These are phyloP conservation scores for Rhizopogon roseolus DNA, from an alignment of 768 basidiomycete species.

Conservation along the genomic window DNA sequence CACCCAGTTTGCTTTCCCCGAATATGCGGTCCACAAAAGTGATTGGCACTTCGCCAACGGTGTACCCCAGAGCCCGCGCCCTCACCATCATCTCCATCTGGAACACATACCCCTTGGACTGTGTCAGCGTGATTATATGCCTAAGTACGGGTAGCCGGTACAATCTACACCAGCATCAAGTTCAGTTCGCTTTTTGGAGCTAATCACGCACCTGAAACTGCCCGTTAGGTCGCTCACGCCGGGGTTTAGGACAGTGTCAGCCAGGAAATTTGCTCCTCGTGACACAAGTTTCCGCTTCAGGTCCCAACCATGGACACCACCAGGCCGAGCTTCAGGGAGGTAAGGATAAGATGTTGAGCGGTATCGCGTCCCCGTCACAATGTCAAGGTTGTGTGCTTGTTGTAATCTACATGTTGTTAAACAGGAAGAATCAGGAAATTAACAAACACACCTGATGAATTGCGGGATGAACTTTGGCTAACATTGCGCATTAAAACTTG, in stretches of 20 bases:
- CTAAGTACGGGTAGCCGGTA: conserved; percentile 74
- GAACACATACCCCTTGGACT: conserved; percentile 91
- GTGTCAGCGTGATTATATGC: conserved; percentile 79
- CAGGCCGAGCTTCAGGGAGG: conserved; percentile 57
- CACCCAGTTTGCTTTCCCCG: conserved; percentile 89
- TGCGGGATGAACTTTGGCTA: conserved; percentile 95
- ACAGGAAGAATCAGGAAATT: not conserved
- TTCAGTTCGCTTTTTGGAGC: not conserved
- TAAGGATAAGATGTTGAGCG: conserved; percentile 55
- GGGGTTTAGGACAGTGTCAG: conserved; percentile 78
- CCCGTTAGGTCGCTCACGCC: conserved; percentile 90
- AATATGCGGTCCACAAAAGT: conserved; percentile 94
- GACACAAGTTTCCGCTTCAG: conserved; percentile 85
- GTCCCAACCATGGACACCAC: conserved; percentile 93
- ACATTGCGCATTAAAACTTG: not conserved
- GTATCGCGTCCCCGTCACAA: conserved; percentile 92
- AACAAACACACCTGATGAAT: conserved; percentile 63
- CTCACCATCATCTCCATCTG: conserved; percentile 99
- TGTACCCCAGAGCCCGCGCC: conserved; percentile 77
- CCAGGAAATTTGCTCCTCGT: conserved; percentile 86
- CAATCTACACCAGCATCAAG: conserved; percentile 37
- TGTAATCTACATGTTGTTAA: conserved; percentile 51
- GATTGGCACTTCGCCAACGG: conserved; percentile 87
- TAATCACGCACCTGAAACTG: conserved; percentile 68
- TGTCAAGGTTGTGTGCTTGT: conserved; percentile 82